Percentiles rank a stretch among this genome's conserved stretches.
Evolutionary conservation across 1,284 basidiomycete species (phyloP).

Genomic region (Moesziomyces antarcticus): DNA sequence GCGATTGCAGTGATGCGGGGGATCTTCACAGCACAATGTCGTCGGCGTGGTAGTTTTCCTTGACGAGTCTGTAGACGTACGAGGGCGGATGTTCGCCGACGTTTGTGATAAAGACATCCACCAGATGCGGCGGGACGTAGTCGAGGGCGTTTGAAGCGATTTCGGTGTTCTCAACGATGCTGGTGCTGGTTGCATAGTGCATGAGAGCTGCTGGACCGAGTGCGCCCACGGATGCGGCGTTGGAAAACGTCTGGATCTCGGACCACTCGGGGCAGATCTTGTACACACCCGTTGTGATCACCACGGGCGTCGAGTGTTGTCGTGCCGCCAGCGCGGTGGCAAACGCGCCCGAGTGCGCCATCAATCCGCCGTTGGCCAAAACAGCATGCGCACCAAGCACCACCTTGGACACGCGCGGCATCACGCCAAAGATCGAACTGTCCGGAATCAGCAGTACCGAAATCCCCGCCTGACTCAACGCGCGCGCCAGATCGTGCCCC

Average conservation of each 20-base stretch:
- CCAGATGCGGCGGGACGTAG: slow-evolving; percentile 88
- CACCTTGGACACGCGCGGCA: slow-evolving; percentile 97
- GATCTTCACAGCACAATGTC: slow-evolving; percentile 48
- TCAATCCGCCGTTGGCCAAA: slow-evolving; percentile 94
- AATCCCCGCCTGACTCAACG: slow-evolving; percentile 79
- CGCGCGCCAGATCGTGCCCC: slow-evolving; percentile 82
- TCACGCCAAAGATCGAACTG: slow-evolving; percentile 91
- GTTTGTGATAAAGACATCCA: slow-evolving; percentile 95
- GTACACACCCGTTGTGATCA: slow-evolving; percentile 93
- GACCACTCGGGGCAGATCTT: slow-evolving; percentile 96
- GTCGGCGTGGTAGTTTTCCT: slow-evolving; percentile 63
- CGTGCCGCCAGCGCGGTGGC: slow-evolving; percentile 89
- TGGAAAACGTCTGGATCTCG: slow-evolving; percentile 68
- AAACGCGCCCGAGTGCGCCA: slow-evolving; percentile 85
- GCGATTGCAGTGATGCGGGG: not conserved
- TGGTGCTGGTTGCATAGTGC: slow-evolving; percentile 35
- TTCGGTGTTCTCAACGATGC: slow-evolving; percentile 83
- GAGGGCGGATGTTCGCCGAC: slow-evolving; percentile 70
- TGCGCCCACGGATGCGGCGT: slow-evolving; percentile 5
- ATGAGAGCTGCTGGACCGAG: slow-evolving; percentile 71
- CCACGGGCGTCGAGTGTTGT: slow-evolving; percentile 89
- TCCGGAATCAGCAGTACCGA: slow-evolving; percentile 95
- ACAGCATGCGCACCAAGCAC: slow-evolving; percentile 92
- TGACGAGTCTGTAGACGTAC: slow-evolving; percentile 67
- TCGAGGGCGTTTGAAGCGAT: slow-evolving; percentile 93